A percentile compares a stretch with the other conserved stretches of the same genome.
Conservation (phyloP, 306 rosid species). For the Quercus ilex region DNA sequence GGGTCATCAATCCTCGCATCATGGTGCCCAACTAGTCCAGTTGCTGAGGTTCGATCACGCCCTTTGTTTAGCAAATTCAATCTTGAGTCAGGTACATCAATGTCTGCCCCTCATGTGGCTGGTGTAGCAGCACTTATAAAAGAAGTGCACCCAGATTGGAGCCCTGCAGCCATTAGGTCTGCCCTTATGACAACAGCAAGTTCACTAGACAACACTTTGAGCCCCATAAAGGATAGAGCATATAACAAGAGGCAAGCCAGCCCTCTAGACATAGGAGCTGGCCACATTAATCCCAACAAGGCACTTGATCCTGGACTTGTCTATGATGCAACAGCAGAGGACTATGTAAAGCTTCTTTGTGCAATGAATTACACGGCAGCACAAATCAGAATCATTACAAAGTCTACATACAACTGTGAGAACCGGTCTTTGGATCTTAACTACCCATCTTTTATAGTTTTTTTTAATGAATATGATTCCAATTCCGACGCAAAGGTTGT, state of each 20-base stretch:
- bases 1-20: conserved; percentile 68
- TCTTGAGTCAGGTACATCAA: conserved; percentile 64
- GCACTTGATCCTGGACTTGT: conserved; percentile 74
- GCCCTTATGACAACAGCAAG: conserved; percentile 77
- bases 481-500: background rate
- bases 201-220: conserved; percentile 35
- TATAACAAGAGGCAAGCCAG: conserved; percentile 26
- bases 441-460: conserved; percentile 72
- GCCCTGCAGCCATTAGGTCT: conserved; percentile 71
- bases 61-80: conserved; percentile 32
- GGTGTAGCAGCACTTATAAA: conserved; percentile 63
- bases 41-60: background rate
- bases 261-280: conserved; percentile 73
- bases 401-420: conserved; percentile 36
- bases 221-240: conserved; percentile 48
- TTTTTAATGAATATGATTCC: conserved; percentile 16
- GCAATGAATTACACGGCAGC: conserved; percentile 47
- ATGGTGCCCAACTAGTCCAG: conserved; percentile 52
- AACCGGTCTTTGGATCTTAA: conserved; percentile 52
- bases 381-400: conserved; percentile 45
- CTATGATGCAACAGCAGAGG: conserved; percentile 46
- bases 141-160: conserved; percentile 55
- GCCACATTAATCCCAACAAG: conserved; percentile 66
- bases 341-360: conserved; percentile 67
- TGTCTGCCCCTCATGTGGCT: conserved; percentile 74